Conservation (phyloP, 768 basidiomycete species). For the Leccinum arenicola region DNA sequence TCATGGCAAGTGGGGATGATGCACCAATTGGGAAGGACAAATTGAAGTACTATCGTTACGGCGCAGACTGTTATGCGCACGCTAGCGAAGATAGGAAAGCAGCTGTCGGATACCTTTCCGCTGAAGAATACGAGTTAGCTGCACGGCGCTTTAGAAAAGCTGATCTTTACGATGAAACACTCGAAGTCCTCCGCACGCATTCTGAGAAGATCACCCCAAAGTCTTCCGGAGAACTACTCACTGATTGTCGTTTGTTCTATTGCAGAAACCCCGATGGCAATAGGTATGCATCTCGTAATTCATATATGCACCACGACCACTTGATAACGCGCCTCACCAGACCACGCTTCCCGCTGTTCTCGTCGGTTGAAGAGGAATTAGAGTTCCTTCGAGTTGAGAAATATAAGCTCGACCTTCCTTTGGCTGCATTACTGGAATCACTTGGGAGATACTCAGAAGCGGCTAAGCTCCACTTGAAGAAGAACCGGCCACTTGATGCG, state of each 20-base stretch:
- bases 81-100: slow-evolving; percentile 42
- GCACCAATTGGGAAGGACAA: slow-evolving; percentile 27
- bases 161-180: slow-evolving; percentile 52
- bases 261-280: slow-evolving; percentile 30
- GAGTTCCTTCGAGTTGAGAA: slow-evolving; percentile 49
- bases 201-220: slow-evolving; percentile 28
- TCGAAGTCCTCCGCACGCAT: slow-evolving; percentile 42
- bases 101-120: slow-evolving; percentile 41
- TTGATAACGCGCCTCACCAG: slow-evolving; percentile 32
- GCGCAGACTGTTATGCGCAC: slow-evolving; percentile 46
- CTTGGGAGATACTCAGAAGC: slow-evolving; percentile 47
- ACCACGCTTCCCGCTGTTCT: slow-evolving; percentile 48
- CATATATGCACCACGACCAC: neutral
- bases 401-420: slow-evolving; percentile 48
- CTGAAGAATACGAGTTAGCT: slow-evolving; percentile 42
- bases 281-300: slow-evolving; percentile 10
- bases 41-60: slow-evolving; percentile 39
- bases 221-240: slow-evolving; percentile 36
- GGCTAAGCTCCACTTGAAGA: slow-evolving; percentile 46
- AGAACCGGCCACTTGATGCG: slow-evolving; percentile 47
- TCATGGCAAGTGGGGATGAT: slow-evolving; percentile 39
- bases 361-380: slow-evolving; percentile 48
- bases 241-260: slow-evolving; percentile 46
- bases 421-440: slow-evolving; percentile 41
- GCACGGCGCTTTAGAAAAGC: slow-evolving; percentile 47